Conservation (phyloP, 2,329 filamentous ascomycete genomes). For the Leptosphaerulina australis region DNA sequence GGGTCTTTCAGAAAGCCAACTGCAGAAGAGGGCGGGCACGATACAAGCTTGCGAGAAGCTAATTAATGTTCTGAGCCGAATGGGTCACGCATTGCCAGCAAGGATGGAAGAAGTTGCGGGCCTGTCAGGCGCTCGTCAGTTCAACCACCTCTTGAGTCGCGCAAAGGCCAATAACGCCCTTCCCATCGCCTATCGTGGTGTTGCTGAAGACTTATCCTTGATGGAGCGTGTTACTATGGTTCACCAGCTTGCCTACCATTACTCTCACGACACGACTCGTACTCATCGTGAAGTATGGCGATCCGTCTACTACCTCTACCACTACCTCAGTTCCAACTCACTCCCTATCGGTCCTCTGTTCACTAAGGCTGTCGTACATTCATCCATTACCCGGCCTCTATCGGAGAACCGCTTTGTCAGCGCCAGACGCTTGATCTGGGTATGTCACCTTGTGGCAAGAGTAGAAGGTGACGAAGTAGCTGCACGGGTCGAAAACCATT, state of each 20-base stretch:
- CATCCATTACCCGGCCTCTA: slow-evolving; percentile 35
- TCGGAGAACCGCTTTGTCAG: slow-evolving; percentile 39
- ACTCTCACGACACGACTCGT: slow-evolving; percentile 35
- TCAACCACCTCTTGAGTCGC: slow-evolving; percentile 33
- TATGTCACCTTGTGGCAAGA: slow-evolving; percentile 35
- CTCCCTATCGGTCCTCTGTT: slow-evolving; percentile 39
- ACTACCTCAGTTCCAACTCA: slow-evolving; percentile 29
- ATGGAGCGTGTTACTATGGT: slow-evolving; percentile 29
- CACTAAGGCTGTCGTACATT: slow-evolving; percentile 35
- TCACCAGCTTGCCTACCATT: slow-evolving; percentile 44
- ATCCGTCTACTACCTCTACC: slow-evolving; percentile 37
- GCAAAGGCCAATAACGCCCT: slow-evolving; percentile 32
- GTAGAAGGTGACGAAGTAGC: slow-evolving; percentile 40
- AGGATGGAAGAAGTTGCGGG: slow-evolving; percentile 4
- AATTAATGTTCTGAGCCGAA: slow-evolving; percentile 8
- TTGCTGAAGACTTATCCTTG: slow-evolving; percentile 20
- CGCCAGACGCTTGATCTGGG: slow-evolving; percentile 36
- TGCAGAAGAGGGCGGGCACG: neutral
- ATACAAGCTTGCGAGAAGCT: slow-evolving; percentile 18
- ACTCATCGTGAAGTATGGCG: slow-evolving; percentile 31
- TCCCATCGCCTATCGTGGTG: slow-evolving; percentile 30
- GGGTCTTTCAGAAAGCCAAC: neutral
- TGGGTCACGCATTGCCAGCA: slow-evolving; percentile 6
- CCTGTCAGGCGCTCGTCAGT: slow-evolving; percentile 26
- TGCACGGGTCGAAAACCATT: slow-evolving; percentile 33